These are phyloP conservation scores for Xerocomus brunneocitrinus DNA, from an alignment of 768 basidiomycete genomes.

Conservation along the genomic window DNA sequence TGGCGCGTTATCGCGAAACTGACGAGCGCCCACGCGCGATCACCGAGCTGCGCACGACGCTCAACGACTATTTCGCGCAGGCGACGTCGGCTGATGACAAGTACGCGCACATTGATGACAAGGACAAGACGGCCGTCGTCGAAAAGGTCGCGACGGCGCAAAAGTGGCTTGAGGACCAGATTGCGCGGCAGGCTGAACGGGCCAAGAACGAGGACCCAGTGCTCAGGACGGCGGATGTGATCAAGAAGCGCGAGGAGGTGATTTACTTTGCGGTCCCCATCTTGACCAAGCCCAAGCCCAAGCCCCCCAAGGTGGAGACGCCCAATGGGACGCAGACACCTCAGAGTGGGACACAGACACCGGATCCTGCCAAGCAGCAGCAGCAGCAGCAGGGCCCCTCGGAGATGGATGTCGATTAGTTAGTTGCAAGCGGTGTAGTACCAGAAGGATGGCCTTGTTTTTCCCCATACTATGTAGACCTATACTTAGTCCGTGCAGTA, in stretches of 20 bases:
- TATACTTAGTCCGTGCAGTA: slow-evolving; percentile 1
- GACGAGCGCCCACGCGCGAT: slow-evolving; percentile 77
- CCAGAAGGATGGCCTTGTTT: neutral
- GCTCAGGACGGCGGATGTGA: slow-evolving; percentile 74
- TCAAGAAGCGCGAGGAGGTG: slow-evolving; percentile 90
- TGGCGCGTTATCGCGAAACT: slow-evolving; percentile 73
- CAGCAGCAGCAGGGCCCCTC: slow-evolving; percentile 39
- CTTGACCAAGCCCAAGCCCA: slow-evolving; percentile 89
- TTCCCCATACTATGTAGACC: slow-evolving; percentile 1
- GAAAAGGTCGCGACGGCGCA: slow-evolving; percentile 87
- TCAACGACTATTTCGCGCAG: slow-evolving; percentile 81
- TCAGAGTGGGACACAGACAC: slow-evolving; percentile 57
- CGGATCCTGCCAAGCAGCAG: slow-evolving; percentile 40
- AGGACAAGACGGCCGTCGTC: slow-evolving; percentile 79
- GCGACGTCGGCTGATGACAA: slow-evolving; percentile 83
- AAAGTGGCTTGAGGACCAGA: slow-evolving; percentile 96
- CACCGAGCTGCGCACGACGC: slow-evolving; percentile 75
- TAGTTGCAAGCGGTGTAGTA: slow-evolving; percentile 32
- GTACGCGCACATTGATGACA: slow-evolving; percentile 84
- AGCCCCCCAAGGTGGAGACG: slow-evolving; percentile 57
- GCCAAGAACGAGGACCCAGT: slow-evolving; percentile 87
- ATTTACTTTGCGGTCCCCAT: slow-evolving; percentile 88
- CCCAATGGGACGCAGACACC: slow-evolving; percentile 64
- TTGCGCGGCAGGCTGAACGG: slow-evolving; percentile 79
- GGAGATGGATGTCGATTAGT: slow-evolving; percentile 86